Evolutionary conservation across 169 alveolate genomes (phyloP), one percentile per base, ranked within the genome.

Genomic region (Plasmodium fragile): DNA sequence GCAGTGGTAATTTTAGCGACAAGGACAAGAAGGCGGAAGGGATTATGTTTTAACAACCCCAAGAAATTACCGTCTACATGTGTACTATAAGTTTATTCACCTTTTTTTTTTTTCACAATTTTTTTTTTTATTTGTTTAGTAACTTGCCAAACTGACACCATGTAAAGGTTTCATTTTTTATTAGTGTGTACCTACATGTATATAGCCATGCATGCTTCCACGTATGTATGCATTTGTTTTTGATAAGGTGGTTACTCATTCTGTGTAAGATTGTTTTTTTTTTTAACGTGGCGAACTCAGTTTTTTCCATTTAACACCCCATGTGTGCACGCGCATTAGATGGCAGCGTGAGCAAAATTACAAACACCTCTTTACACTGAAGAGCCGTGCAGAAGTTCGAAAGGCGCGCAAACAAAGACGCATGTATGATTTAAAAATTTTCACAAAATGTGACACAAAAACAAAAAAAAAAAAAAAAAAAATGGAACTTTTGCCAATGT

Each of bases 21-120:
- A 85, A 85, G 45, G 84, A 84, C 18, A 85, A 85, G 34, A 77
- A 85, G 25, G 52, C 78, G 13, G 85, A 55, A n/a, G 52, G 73
- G 55, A 13, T 85, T n/a, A 59, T 75, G 25, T 85, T 73, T 85
- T 85, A 77, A 85, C 52, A 25, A 45, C 13, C 16, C 30, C n/a
- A 70, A 36, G 41, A 70, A 25, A 7, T 65, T n/a, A 25, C 30
- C 52, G 5, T 69, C 22, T 83, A 34, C 77, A 70, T 32, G 55
- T 11, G 52, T 78, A 28, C 41, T 22, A 32, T 81, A 81, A 8
- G 71, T 81, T 30, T 16, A 16, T 75, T 73, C 69, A 18, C 18
- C 65, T 75, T 73, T 41, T 70, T 55, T 41, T 70, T 55, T 85
- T 75, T 82, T 49, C 10, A 39, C 30, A 32, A 43, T 30, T 53